These are phyloP conservation scores for Yamadazyma songkhlaensis DNA, from an alignment of 1,139 yeast genomes.

Conservation along the genomic window DNA sequence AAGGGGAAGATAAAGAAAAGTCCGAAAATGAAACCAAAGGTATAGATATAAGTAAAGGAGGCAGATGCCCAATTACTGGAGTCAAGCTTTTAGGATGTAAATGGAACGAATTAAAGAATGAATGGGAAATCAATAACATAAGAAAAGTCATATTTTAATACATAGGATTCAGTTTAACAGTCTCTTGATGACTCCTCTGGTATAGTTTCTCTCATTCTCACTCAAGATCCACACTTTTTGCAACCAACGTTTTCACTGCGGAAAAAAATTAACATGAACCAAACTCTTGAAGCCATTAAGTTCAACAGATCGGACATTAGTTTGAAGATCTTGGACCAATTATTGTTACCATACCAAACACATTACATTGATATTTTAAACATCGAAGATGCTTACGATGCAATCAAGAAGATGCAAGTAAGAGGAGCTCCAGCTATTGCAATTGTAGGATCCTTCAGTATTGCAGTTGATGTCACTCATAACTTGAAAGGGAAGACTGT, in stretches of 20 bases:
- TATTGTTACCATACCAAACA: constrained; percentile 76
- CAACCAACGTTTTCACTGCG: background rate
- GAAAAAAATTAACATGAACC: constrained; percentile 1
- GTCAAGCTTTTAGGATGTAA: constrained; percentile 68
- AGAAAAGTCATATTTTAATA: constrained; percentile 61
- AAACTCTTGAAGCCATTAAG: constrained; percentile 63
- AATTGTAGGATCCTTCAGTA: constrained; percentile 83
- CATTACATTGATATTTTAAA: constrained; percentile 58
- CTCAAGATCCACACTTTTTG: background rate
- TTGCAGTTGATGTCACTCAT: constrained; percentile 63
- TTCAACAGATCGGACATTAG: constrained; percentile 48
- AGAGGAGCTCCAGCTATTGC: constrained; percentile 99
- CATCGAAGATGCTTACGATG: constrained; percentile 72
- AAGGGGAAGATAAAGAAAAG: constrained; percentile 15
- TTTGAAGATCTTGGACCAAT: constrained; percentile 74
- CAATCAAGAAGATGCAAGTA: constrained; percentile 87
- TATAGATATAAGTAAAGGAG: constrained; percentile 47
- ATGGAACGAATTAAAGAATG: constrained; percentile 54
- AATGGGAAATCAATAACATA: constrained; percentile 76
- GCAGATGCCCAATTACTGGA: constrained; percentile 85
- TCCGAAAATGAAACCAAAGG: constrained; percentile 11
- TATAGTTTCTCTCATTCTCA: too few species aligned
- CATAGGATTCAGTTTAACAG: too few species aligned
- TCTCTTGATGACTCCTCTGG: background rate
- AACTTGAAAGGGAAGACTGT: constrained; percentile 20